A percentile compares a stretch with the other conserved stretches of the same genome.
Conservation (phyloP, 2,329 filamentous ascomycete species). For the Cordyceps fumosorosea region DNA sequence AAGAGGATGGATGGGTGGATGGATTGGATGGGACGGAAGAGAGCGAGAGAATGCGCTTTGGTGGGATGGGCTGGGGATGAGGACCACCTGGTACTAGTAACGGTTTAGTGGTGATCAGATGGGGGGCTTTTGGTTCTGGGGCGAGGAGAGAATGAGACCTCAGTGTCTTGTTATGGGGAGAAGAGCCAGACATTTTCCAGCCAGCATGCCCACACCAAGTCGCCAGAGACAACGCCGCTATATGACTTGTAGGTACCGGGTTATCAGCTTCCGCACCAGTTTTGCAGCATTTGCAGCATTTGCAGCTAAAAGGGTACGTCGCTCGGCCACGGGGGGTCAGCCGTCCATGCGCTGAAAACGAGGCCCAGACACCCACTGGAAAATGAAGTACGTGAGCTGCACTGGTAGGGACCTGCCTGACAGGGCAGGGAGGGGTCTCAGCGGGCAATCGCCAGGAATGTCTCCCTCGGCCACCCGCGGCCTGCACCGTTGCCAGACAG, state of each 20-base stretch:
- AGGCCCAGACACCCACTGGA: no score
- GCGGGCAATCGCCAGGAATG: constrained; percentile 4
- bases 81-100: not conserved
- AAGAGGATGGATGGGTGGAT: constrained; percentile 1
- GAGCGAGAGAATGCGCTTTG: not conserved
- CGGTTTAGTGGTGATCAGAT: not conserved
- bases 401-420: not conserved
- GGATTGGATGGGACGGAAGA: not conserved
- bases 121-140: not conserved
- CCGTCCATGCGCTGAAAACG: no score
- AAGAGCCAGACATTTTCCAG: not conserved
- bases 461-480: not conserved
- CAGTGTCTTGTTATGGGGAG: not conserved
- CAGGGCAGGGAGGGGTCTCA: not conserved
- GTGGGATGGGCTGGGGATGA: constrained; percentile 1
- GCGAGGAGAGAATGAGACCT: not conserved
- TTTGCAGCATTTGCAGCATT: no score
- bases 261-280: not conserved
- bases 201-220: not conserved
- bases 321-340: no score
- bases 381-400: no score
- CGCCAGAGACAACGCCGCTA: constrained; percentile 1
- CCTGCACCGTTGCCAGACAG: not conserved
- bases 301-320: no score
- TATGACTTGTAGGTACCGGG: not conserved